Percentiles rank a stretch among this genome's conserved stretches.
Conservation (phyloP, 352 stramenopile species). For the Phytophthora palmivora region DNA sequence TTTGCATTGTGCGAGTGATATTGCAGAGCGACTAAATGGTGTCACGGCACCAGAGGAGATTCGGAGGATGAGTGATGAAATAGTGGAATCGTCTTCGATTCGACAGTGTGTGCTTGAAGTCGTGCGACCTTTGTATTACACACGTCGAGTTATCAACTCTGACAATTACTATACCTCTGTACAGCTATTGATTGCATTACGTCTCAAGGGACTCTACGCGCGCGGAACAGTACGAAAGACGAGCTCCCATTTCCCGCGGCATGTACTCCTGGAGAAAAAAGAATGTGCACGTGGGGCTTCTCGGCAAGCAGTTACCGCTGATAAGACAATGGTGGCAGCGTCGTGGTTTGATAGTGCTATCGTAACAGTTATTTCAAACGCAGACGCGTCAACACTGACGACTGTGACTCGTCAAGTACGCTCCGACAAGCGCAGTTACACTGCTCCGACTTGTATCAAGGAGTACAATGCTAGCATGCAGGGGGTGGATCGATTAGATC, state of each 20-base stretch:
- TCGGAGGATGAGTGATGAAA: conserved; percentile 6
- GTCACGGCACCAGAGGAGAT: conserved; percentile 1
- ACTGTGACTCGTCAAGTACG: conserved; percentile 12
- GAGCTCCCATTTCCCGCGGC: too few species aligned
- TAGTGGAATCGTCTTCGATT: conserved; percentile 3
- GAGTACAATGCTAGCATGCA: conserved; percentile 3
- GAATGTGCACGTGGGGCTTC: conserved; percentile 5
- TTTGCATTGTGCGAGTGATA: conserved; percentile 28
- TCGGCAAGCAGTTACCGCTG: conserved; percentile 18
- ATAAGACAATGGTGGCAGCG: conserved; percentile 24
- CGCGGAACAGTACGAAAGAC: too few species aligned
- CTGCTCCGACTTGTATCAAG: not conserved
- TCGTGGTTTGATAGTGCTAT: conserved; percentile 36
- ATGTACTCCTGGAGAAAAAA: too few species aligned
- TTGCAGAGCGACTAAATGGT: conserved; percentile 25
- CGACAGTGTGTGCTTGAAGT: conserved; percentile 40
- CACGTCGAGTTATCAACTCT: conserved; percentile 32
- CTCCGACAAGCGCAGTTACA: not conserved
- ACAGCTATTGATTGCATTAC: conserved; percentile 28
- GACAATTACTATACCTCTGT: conserved; percentile 51
- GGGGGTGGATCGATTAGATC: not conserved
- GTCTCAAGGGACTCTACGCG: conserved; percentile 30
- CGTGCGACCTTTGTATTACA: conserved; percentile 21
- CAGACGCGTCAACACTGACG: too few species aligned
- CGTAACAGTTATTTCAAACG: too few species aligned